Evolutionary conservation across 2,329 filamentous ascomycete species (phyloP).

Genomic region (Dactylellina cionopaga): DNA sequence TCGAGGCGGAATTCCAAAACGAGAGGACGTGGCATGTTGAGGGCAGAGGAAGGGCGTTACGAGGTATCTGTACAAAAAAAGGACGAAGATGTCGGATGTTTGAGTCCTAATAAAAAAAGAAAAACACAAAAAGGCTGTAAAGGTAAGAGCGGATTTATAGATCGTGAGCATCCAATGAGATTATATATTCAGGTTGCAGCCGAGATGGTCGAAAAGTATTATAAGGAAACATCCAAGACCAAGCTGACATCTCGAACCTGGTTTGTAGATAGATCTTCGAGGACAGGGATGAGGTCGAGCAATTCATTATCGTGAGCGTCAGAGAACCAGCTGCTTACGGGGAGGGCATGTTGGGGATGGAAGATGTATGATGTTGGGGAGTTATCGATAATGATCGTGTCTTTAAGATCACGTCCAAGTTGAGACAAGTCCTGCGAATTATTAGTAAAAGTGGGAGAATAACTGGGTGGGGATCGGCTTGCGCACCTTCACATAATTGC

Average conservation of each 20-base stretch:
- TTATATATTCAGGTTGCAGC: constrained; percentile 31
- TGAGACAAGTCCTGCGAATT: constrained; percentile 82
- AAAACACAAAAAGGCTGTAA: constrained; percentile 42
- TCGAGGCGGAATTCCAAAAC: constrained; percentile 35
- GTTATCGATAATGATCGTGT: constrained; percentile 99
- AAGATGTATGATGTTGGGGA: constrained; percentile 99
- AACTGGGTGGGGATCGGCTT: constrained; percentile 11
- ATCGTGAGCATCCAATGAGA: constrained; percentile 49
- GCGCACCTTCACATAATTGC: constrained; percentile 90
- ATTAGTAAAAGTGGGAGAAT: constrained; percentile 13
- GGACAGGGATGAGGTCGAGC: constrained; percentile 94
- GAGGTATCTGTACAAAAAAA: constrained; percentile 50
- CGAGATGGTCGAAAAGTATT: constrained; percentile 54
- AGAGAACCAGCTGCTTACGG: constrained; percentile 99
- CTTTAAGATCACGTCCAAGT: constrained; percentile 91
- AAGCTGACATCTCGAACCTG: constrained; percentile 96
- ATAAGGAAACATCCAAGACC: constrained; percentile 87
- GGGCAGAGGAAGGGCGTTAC: constrained; percentile 43
- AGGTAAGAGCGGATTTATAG: constrained; percentile 46
- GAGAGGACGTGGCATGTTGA: constrained; percentile 36
- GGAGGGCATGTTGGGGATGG: constrained; percentile 97
- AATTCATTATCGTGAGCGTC: constrained; percentile 99
- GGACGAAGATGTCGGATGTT: constrained; percentile 25
- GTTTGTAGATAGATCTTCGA: constrained; percentile 89
- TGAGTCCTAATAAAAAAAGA: constrained; percentile 45